Evolutionary conservation across 495 filamentous ascomycete species (phyloP), one percentile per base, ranked within the genome.

Genomic region (Glutinoglossum americanum): DNA sequence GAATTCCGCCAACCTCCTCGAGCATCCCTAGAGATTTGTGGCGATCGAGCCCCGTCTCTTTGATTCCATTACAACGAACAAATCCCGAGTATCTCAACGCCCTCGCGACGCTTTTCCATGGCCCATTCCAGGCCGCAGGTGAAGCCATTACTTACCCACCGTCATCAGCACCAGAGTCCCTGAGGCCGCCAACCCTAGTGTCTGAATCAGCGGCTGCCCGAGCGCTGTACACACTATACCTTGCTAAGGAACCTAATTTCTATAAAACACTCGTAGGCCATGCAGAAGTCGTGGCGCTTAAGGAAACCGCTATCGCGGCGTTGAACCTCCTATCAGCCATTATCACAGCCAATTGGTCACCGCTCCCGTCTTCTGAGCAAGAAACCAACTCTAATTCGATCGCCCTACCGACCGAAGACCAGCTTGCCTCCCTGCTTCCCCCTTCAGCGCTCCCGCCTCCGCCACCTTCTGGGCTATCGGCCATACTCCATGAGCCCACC

Each of bases 221-320:
- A 47, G 69, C 71, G 6, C 67, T 82, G 1, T 81, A 78, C 65
- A 76, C 71, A 55, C 62, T 72, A 41, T 83, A 82, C 61, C 62
- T 75, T 17, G 73, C 75, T 44, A 55, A 73, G 25, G 64, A 76
- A 54, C 67, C 74, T 0, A 63, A 59, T 21, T 70, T 83, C 61
- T 84, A 76, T 74, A 61, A 65, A 9, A 63, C 75, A 51, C 61
- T 83, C 45, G 69, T 78, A 35, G 65, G 65, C 11, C 70, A 75
- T 17, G 77, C 79, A 11, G 78, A 81, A 33, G 72, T 76, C 25
- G 60, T 82, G 8, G 79, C 74, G 1, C 72, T 83, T 67, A 74
- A 73, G 60, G 79, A 83, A 27, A 65, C 70, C 13, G 79, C 79
- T 0, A 61, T 82, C 13, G 69, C 79, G 28, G 76, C 80, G 0